phyloP scores from a whole-genome alignment of 2,329 filamentous ascomycete species.

The Rhynchosporium agropyri region DNA sequence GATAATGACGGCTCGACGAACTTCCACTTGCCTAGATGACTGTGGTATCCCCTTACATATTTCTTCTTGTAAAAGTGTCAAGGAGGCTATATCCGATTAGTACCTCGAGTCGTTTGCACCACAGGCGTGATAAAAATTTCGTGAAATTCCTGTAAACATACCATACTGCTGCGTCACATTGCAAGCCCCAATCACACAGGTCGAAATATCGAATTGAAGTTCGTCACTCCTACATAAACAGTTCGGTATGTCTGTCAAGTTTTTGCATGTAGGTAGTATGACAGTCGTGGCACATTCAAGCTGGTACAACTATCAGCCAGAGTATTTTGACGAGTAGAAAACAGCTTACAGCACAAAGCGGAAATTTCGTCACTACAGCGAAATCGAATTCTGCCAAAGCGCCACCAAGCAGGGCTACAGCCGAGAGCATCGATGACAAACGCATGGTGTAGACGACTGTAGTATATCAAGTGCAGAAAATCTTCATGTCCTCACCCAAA shows the following conservation, averaged over 20 bases:
- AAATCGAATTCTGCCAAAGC: constrained; percentile 12
- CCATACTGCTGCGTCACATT: constrained; percentile 27
- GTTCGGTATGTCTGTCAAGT: constrained; percentile 19
- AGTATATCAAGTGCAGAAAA: constrained; percentile 1
- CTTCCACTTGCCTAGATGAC: constrained; percentile 21
- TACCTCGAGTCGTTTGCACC: too few relatives aligned
- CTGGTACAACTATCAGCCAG: constrained; percentile 6
- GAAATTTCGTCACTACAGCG: constrained; percentile 13
- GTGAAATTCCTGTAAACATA: constrained; percentile 11
- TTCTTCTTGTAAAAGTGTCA: constrained; percentile 19
- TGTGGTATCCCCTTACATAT: constrained; percentile 24
- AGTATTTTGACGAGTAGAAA: too few relatives aligned
- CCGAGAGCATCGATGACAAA: neutral
- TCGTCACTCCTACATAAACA: constrained; percentile 30
- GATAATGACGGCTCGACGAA: constrained; percentile 22
- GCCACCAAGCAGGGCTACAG: constrained; percentile 15
- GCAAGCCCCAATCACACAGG: constrained; percentile 28
- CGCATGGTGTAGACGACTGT: neutral
- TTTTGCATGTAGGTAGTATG: constrained; percentile 11
- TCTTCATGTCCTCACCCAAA: neutral
- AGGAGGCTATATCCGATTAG: constrained; percentile 14
- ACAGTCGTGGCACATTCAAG: constrained; percentile 11
- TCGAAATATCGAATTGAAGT: constrained; percentile 26
- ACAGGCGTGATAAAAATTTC: neutral
- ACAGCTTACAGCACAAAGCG: constrained; percentile 20